These are phyloP conservation scores for Sphagnurus paluster DNA, from an alignment of 1,284 basidiomycete species.

Conservation along the genomic window DNA sequence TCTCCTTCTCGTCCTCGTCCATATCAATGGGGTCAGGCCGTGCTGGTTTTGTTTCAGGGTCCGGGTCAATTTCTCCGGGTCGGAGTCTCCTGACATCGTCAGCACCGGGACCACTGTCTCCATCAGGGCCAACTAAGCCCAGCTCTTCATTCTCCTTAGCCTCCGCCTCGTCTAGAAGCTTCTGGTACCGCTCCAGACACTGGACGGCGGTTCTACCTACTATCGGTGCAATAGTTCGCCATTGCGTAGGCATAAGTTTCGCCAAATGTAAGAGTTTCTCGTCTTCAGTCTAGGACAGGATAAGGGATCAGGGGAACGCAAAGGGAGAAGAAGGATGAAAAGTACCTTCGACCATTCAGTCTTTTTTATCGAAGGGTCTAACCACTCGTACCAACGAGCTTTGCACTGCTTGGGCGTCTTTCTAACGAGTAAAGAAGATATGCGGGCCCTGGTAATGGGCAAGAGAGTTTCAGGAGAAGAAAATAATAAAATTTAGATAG, in stretches of 20 bases:
- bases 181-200: constrained; percentile 98
- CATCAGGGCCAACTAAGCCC: constrained; percentile 82
- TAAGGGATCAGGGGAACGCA: constrained; percentile 1
- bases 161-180: constrained; percentile 96
- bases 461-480: not conserved
- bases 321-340: constrained; percentile 12
- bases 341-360: constrained; percentile 96
- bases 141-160: constrained; percentile 92
- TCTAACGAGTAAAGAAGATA: constrained; percentile 95
- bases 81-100: constrained; percentile 89
- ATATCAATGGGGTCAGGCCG: constrained; percentile 99
- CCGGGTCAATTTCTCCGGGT: constrained; percentile 98
- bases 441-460: constrained; percentile 77
- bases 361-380: constrained; percentile 99
- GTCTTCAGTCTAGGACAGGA: constrained; percentile 78
- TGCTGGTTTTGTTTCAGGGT: constrained; percentile 98
- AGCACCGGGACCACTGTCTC: constrained; percentile 81
- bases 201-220: constrained; percentile 99
- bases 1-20: constrained; percentile 99
- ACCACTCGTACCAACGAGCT: constrained; percentile 99
- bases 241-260: constrained; percentile 99
- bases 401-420: constrained; percentile 99
- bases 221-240: constrained; percentile 98
- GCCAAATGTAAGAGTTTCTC: constrained; percentile 98
- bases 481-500: not conserved